Percentiles rank a stretch among this genome's conserved stretches.
Conservation (phyloP, 2,329 filamentous ascomycete species). For the Dactylonectria estremocensis region DNA sequence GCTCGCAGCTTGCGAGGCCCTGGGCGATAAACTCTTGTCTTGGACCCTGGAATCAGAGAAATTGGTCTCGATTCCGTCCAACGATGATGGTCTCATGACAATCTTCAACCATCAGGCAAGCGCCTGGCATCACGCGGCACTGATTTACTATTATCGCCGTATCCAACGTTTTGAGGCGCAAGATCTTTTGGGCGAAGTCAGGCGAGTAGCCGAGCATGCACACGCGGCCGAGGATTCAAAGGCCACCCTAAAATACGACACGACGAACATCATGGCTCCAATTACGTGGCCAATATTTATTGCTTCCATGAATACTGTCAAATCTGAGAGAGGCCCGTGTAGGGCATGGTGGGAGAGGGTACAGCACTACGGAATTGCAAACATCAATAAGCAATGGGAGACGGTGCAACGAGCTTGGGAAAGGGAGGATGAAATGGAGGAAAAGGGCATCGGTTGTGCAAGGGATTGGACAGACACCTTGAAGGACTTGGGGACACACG, state of each 20-base stretch:
- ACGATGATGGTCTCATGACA: slow-evolving; percentile 10
- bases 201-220: slow-evolving; percentile 7
- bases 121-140: slow-evolving; percentile 23
- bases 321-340: slow-evolving; percentile 7
- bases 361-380: slow-evolving; percentile 23
- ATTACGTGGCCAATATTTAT: slow-evolving; percentile 25
- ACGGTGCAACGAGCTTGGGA: slow-evolving; percentile 23
- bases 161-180: slow-evolving; percentile 7
- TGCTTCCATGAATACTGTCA: slow-evolving; percentile 4
- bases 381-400: slow-evolving; percentile 26
- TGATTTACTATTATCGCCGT: slow-evolving; percentile 26
- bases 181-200: slow-evolving; percentile 6
- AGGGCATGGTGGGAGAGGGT: slow-evolving; percentile 30
- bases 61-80: slow-evolving; percentile 1
- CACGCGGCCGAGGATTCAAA: slow-evolving; percentile 19
- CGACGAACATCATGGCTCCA: slow-evolving; percentile 14
- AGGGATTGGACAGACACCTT: neutral
- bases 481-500: neutral
- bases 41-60: slow-evolving; percentile 22
- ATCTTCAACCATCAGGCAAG: slow-evolving; percentile 20
- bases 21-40: slow-evolving; percentile 20
- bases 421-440: neutral
- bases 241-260: neutral
- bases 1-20: slow-evolving; percentile 18
- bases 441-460: neutral